These are phyloP conservation scores for Trichoderma asperellum DNA, from an alignment of 2,329 filamentous ascomycete genomes.

Conservation along the genomic window DNA sequence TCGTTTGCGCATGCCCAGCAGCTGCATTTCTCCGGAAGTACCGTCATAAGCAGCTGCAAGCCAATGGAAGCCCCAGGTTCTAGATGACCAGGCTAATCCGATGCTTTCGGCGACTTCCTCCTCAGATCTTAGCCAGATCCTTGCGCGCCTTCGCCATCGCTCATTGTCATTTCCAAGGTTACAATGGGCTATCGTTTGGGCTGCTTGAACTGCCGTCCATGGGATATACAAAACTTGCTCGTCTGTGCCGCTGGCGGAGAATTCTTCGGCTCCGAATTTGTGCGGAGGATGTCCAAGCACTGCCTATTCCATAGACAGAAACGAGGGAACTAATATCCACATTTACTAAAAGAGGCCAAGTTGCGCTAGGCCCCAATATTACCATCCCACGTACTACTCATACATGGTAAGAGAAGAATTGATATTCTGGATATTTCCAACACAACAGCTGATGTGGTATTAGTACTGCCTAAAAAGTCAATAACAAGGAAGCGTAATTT, in stretches of 20 bases:
- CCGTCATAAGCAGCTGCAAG: neutral
- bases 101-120: conserved; percentile 1
- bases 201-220: neutral
- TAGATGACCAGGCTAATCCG: neutral
- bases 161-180: neutral
- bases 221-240: neutral
- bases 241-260: neutral
- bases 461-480: neutral
- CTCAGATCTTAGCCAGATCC: conserved; percentile 7
- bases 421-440: neutral
- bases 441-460: neutral
- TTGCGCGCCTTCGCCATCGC: neutral
- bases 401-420: neutral
- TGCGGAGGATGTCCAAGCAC: neutral
- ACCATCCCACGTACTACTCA: neutral
- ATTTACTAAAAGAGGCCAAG: neutral
- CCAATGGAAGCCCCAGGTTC: neutral
- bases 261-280: neutral
- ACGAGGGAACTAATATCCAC: neutral
- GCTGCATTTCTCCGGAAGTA: neutral
- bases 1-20: neutral
- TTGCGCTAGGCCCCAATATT: neutral
- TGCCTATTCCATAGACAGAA: neutral
- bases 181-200: neutral
- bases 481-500: neutral